These are phyloP conservation scores for Rubus parviflorus DNA, from an alignment of 306 rosid genomes.

Conservation along the genomic window DNA sequence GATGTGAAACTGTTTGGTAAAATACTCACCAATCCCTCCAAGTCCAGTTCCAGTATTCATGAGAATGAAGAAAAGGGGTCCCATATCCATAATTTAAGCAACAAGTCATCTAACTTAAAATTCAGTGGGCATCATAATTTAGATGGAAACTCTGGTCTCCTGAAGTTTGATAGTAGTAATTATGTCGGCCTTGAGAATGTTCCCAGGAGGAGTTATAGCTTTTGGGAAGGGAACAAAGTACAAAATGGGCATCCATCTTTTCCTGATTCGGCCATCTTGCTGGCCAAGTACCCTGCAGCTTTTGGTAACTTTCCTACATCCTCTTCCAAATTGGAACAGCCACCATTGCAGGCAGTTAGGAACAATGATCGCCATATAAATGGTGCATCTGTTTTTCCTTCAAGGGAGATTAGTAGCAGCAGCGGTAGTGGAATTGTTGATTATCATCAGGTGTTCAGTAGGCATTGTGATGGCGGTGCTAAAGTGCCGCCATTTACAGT, in stretches of 20 bases:
- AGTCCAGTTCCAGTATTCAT: constrained; percentile 37
- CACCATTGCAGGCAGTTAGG: constrained; percentile 52
- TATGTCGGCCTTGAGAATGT: constrained; percentile 61
- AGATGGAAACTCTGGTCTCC: constrained; percentile 51
- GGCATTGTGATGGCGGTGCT: constrained; percentile 52
- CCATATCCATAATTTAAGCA: constrained; percentile 39
- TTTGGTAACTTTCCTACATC: constrained; percentile 56
- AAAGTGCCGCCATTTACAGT: constrained; percentile 68
- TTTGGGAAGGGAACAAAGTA: constrained; percentile 74
- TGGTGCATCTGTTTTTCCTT: constrained; percentile 47
- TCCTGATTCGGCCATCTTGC: constrained; percentile 74
- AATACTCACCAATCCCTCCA: constrained; percentile 68
- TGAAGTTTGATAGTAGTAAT: constrained; percentile 53
- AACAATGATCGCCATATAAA: constrained; percentile 50
- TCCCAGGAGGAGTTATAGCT: constrained; percentile 55
- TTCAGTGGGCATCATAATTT: constrained; percentile 42
- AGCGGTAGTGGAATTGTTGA: constrained; percentile 52
- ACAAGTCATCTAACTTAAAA: constrained; percentile 48
- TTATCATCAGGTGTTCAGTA: constrained; percentile 58
- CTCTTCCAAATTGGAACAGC: constrained; percentile 55
- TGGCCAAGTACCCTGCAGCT: constrained; percentile 88
- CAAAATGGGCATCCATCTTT: constrained; percentile 59
- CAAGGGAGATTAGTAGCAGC: constrained; percentile 53
- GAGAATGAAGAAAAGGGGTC: constrained; percentile 51
- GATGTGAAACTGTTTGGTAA: constrained; percentile 91